Percentiles rank a stretch among this genome's conserved stretches.
These are phyloP conservation scores for Lathyrus tuberosus DNA, from an alignment of 306 rosid genomes.

Conservation along the genomic window DNA sequence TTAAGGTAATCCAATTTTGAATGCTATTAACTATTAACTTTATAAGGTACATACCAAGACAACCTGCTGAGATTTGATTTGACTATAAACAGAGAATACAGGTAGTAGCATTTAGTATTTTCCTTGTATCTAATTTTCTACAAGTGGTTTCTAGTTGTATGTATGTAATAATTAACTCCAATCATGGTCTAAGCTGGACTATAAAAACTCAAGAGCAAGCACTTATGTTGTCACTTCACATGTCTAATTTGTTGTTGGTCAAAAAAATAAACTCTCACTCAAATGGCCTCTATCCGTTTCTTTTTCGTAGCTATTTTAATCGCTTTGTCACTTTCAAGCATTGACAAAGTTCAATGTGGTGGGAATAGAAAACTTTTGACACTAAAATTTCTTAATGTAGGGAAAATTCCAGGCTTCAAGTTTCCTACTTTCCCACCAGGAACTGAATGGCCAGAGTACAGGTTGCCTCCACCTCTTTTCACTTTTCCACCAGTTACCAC, in stretches of 20 bases:
- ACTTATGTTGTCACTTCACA: slow-evolving; percentile 8
- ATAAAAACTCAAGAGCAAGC: slow-evolving; percentile 11
- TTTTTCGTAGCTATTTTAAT: slow-evolving; percentile 27
- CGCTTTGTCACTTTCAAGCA: slow-evolving; percentile 37
- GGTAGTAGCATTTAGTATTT: not conserved
- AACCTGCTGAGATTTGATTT: no score
- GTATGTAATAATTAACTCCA: not conserved
- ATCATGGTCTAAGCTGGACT: not conserved
- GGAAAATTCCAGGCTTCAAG: not conserved
- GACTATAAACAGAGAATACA: no score
- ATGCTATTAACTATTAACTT: no score
- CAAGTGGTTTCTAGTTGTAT: not conserved
- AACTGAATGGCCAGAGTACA: slow-evolving; percentile 45
- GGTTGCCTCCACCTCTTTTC: slow-evolving; percentile 39
- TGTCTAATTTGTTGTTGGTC: not conserved
- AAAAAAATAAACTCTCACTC: not conserved
- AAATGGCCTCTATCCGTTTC: slow-evolving; percentile 41
- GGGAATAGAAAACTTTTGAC: slow-evolving; percentile 40
- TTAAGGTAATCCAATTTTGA: no score
- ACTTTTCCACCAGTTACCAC: slow-evolving; percentile 35
- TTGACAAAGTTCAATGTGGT: slow-evolving; percentile 28
- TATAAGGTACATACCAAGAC: no score
- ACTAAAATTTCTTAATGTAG: slow-evolving; percentile 3
- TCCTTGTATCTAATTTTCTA: not conserved
- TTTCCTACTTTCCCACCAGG: slow-evolving; percentile 39